A percentile compares a stretch with the other conserved stretches of the same genome.
phyloP scores from a whole-genome alignment of 2,329 filamentous ascomycete species.

The Colletotrichum sublineola region DNA sequence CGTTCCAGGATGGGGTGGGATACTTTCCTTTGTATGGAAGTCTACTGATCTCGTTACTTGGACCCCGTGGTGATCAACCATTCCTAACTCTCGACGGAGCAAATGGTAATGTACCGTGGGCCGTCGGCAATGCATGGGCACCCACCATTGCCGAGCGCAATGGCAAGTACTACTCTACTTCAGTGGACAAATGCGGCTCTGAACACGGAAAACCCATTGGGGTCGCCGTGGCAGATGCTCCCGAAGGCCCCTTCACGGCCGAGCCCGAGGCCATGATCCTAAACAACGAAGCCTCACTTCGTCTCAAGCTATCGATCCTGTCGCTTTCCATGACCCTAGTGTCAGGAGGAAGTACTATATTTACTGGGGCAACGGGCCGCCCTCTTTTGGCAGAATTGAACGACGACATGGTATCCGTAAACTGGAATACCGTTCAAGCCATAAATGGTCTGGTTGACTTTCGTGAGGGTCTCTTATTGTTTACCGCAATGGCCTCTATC shows the following conservation, averaged over 20 bases:
- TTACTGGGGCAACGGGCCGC: slow-evolving; percentile 69
- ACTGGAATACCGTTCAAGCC: slow-evolving; percentile 50
- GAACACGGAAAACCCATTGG: slow-evolving; percentile 70
- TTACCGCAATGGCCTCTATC: slow-evolving; percentile 60
- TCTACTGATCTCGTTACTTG: slow-evolving; percentile 58
- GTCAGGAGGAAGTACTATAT: slow-evolving; percentile 69
- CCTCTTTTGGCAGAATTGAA: slow-evolving; percentile 57
- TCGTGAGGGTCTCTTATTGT: slow-evolving; percentile 58
- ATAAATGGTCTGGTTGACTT: slow-evolving; percentile 57
- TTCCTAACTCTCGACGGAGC: slow-evolving; percentile 61
- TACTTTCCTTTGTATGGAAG: slow-evolving; percentile 62
- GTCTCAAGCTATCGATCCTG: slow-evolving; percentile 70
- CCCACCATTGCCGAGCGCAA: slow-evolving; percentile 71
- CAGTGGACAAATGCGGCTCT: slow-evolving; percentile 65
- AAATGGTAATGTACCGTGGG: slow-evolving; percentile 71
- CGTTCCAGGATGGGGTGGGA: slow-evolving; percentile 59
- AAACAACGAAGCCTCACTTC: slow-evolving; percentile 60
- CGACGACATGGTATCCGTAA: slow-evolving; percentile 61
- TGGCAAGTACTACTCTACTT: slow-evolving; percentile 75
- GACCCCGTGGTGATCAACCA: slow-evolving; percentile 55
- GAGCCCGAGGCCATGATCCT: slow-evolving; percentile 66
- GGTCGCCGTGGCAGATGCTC: slow-evolving; percentile 68
- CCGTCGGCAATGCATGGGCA: slow-evolving; percentile 75
- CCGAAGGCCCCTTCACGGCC: slow-evolving; percentile 71
- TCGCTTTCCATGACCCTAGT: slow-evolving; percentile 70